A percentile compares a stretch with the other conserved stretches of the same genome.
Evolutionary conservation across 2,329 filamentous ascomycete genomes (phyloP).

Genomic region (Penicillium expansum): DNA sequence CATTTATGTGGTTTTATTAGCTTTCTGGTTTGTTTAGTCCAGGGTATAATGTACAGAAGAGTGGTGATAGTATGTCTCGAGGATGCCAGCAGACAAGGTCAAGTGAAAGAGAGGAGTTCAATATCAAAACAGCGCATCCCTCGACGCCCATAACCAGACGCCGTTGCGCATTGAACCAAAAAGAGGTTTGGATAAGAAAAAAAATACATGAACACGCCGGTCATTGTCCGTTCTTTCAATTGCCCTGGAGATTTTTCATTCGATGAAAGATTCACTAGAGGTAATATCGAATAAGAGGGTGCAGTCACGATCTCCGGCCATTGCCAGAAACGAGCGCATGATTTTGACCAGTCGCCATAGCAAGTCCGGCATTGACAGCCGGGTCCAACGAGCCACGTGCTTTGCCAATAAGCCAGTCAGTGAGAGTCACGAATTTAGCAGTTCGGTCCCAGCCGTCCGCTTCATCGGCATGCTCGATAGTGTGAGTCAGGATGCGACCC

Average conservation of each 20-base stretch:
- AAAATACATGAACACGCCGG: background rate
- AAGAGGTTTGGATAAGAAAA: too few relatives aligned
- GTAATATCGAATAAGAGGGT: background rate
- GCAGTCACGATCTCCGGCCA: background rate
- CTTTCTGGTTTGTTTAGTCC: background rate
- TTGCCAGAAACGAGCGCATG: slow-evolving; percentile 6
- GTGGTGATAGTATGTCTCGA: slow-evolving; percentile 10
- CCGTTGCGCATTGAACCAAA: background rate
- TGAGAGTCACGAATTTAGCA: slow-evolving; percentile 81
- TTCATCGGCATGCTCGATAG: slow-evolving; percentile 89
- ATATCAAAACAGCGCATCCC: background rate
- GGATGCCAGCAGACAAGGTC: background rate
- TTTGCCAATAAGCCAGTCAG: slow-evolving; percentile 88
- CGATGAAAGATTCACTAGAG: background rate
- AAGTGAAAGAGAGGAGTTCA: background rate
- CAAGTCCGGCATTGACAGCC: slow-evolving; percentile 26
- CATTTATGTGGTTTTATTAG: background rate
- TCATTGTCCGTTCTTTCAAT: too few relatives aligned
- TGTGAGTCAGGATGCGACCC: slow-evolving; percentile 80
- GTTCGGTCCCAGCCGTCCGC: slow-evolving; percentile 79
- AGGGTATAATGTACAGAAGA: slow-evolving; percentile 17
- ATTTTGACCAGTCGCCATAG: slow-evolving; percentile 26
- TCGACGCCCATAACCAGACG: background rate
- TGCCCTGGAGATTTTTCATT: background rate
- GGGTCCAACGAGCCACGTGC: slow-evolving; percentile 54